Evolutionary conservation across 768 basidiomycete genomes (phyloP), one percentile per base, ranked within the genome.

Genomic region (Hortiboletus campestris): DNA sequence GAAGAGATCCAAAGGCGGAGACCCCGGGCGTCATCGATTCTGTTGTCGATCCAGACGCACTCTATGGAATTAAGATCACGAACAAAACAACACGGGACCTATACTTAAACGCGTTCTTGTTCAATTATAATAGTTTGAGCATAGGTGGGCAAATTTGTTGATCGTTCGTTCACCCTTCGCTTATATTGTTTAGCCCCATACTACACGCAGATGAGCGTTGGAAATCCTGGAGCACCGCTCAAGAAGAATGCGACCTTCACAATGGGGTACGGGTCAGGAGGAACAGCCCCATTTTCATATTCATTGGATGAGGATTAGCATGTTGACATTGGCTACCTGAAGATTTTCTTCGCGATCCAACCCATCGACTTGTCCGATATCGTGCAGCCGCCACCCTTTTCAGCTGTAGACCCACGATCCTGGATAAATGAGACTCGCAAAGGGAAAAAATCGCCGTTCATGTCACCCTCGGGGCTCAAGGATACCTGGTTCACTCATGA

Each of bases 261-360:
- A 2, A 68, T 80, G 12, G 80, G 79, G 6, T 78, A 78, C 54
- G 77, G 77, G 0, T 61, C 72, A 11, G 72, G 69, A 28, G 74
- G 73, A 42, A 61, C 58, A 7, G 28, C 60, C 0, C 75, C 76
- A 8, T 72, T 68, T 64, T 38, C 56, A 9, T 78, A 74, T 53
- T 32, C 55, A 29, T 53, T 80, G 17, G 58, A 63, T 5, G 55
- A 67, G 1, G 68, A 63, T 4, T 66, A 75, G 40, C 57, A 63
- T 6, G 51, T 69, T 31, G 78, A 80, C 46, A 65, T 80, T 3
- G 75, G 77, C 8, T 76, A 74, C 51, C 69, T 81, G 47, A 78
- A 77, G 53, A 57, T 80, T 9, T 80, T 75, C 54, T 55, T 80
- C 19, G 66, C 78, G 16, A 76, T 74, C 1, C 54, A 53, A 0